Evolutionary conservation across 192 early-diverging fungal species (phyloP).

Genomic region (Diversispora eburnea): DNA sequence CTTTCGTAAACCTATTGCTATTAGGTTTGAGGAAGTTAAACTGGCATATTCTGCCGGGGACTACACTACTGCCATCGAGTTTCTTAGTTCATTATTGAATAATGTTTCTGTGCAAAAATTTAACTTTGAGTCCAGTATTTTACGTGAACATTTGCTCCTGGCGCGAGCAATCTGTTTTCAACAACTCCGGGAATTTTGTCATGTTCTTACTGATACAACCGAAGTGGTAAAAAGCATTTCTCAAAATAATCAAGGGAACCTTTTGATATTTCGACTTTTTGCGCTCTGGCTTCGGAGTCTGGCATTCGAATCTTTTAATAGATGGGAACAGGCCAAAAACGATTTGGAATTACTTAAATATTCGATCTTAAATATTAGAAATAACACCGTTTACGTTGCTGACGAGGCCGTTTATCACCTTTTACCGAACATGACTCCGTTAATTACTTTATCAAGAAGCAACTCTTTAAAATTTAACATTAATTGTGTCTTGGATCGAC

Average conservation of each 20-base stretch:
- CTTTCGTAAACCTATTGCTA: neutral
- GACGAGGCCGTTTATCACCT: neutral
- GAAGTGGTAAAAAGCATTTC: neutral
- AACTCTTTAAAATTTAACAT: neutral
- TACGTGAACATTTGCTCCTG: neutral
- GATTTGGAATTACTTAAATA: constrained; percentile 12
- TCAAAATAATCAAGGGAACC: neutral
- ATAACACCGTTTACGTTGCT: neutral
- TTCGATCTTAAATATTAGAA: neutral
- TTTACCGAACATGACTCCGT: constrained; percentile 11
- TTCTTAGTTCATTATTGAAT: neutral
- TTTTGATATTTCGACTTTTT: constrained; percentile 7
- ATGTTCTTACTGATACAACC: neutral
- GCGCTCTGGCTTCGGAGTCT: constrained; percentile 24
- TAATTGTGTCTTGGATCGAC: constrained; percentile 16
- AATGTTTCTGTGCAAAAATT: neutral
- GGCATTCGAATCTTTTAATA: constrained; percentile 15
- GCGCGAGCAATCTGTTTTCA: constrained; percentile 23
- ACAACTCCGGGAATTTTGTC: constrained; percentile 2
- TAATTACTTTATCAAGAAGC: neutral
- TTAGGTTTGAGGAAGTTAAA: neutral
- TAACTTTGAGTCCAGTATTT: neutral
- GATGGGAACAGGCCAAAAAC: constrained; percentile 14
- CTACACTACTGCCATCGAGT: constrained; percentile 17
- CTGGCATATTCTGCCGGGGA: constrained; percentile 14